Conservation (phyloP, 2,329 filamentous ascomycete genomes). For the Fusarium avenaceum region DNA sequence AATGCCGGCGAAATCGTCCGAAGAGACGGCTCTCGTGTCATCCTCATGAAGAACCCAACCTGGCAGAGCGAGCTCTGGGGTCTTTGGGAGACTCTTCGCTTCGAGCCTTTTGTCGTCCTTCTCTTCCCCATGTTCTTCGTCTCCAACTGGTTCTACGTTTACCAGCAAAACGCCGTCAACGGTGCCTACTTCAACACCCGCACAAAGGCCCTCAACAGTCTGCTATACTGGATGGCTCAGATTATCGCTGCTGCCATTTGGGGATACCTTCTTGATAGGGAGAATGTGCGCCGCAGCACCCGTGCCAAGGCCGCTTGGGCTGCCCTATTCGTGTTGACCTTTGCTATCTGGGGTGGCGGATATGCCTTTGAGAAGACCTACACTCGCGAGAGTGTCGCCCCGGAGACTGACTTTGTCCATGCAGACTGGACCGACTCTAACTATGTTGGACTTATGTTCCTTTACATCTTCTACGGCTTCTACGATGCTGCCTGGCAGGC, state of each 20-base stretch:
- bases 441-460: slow-evolving; percentile 84
- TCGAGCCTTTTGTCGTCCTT: slow-evolving; percentile 76
- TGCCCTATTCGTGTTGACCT: slow-evolving; percentile 76
- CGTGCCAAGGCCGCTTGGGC: slow-evolving; percentile 75
- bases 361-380: slow-evolving; percentile 75
- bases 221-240: slow-evolving; percentile 79
- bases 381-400: slow-evolving; percentile 38
- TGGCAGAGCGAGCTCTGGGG: slow-evolving; percentile 85
- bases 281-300: slow-evolving; percentile 70
- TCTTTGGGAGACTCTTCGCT: slow-evolving; percentile 77
- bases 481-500: slow-evolving; percentile 94
- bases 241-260: slow-evolving; percentile 82
- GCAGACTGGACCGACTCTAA: slow-evolving; percentile 74
- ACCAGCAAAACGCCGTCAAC: slow-evolving; percentile 82
- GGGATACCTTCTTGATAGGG: slow-evolving; percentile 77
- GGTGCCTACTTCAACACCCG: slow-evolving; percentile 78
- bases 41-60: slow-evolving; percentile 90
- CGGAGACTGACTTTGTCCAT: slow-evolving; percentile 16
- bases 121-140: slow-evolving; percentile 87
- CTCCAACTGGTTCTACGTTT: slow-evolving; percentile 87
- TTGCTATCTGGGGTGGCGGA: slow-evolving; percentile 86
- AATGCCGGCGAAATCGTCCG: slow-evolving; percentile 81
- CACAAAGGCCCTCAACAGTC: slow-evolving; percentile 79
- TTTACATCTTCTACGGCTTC: slow-evolving; percentile 92
- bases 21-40: slow-evolving; percentile 81